Conservation (phyloP, 1,139 yeast genomes). For the Debaryomyces sp. region DNA sequence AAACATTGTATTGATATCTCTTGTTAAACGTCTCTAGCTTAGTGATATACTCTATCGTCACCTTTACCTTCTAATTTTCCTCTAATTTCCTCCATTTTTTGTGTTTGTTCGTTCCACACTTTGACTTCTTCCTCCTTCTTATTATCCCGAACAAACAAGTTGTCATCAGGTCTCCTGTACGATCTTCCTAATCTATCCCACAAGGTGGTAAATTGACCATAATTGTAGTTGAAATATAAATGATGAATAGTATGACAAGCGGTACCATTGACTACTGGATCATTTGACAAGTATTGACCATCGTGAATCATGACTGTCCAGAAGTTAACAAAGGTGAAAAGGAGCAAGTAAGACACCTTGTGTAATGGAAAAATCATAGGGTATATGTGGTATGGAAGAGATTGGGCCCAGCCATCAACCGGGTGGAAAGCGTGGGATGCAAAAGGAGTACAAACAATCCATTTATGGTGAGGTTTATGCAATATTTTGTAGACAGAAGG, state of each 20-base stretch:
- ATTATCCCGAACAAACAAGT: slow-evolving; percentile 69
- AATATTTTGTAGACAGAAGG: slow-evolving; percentile 80
- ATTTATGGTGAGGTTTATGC: slow-evolving; percentile 99
- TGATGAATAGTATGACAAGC: slow-evolving; percentile 99
- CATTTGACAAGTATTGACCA: slow-evolving; percentile 92
- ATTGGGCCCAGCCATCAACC: slow-evolving; percentile 91
- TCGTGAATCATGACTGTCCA: slow-evolving; percentile 99
- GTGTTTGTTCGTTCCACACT: slow-evolving; percentile 74
- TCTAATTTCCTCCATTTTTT: slow-evolving; percentile 80
- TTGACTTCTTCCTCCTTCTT: slow-evolving; percentile 53
- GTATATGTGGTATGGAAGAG: slow-evolving; percentile 88
- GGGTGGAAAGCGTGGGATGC: slow-evolving; percentile 99
- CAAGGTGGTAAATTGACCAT: slow-evolving; percentile 95
- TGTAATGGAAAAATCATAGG: slow-evolving; percentile 93
- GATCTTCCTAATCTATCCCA: slow-evolving; percentile 97
- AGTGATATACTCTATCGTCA: slow-evolving; percentile 52
- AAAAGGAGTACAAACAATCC: slow-evolving; percentile 98
- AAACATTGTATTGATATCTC: neutral
- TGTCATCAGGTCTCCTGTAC: slow-evolving; percentile 88
- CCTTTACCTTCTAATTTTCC: slow-evolving; percentile 73
- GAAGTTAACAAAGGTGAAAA: slow-evolving; percentile 89
- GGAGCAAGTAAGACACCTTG: slow-evolving; percentile 74
- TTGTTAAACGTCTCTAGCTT: neutral
- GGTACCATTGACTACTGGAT: slow-evolving; percentile 93
- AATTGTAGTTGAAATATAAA: slow-evolving; percentile 93